phyloP scores from a whole-genome alignment of 1,139 yeast species.

The Sugiyamaella castrensis region DNA sequence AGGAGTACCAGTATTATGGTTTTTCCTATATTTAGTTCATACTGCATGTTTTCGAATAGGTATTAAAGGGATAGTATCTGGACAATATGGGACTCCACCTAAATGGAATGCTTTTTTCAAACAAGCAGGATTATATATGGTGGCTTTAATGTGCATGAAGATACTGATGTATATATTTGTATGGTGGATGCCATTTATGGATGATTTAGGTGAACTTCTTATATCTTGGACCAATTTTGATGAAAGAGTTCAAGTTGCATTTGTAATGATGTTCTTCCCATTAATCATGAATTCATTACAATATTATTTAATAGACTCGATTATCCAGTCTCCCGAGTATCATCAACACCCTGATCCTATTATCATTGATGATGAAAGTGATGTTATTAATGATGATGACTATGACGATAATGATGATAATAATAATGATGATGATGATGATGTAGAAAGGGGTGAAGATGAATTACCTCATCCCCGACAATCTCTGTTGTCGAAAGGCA shows the following conservation, averaged over 20 bases:
- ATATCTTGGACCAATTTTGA: slow-evolving; percentile 77
- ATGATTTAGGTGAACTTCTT: slow-evolving; percentile 54
- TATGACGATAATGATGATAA: not conserved
- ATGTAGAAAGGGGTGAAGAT: not conserved
- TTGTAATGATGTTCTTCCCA: slow-evolving; percentile 71
- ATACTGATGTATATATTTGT: slow-evolving; percentile 52
- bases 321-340: slow-evolving; percentile 61
- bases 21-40: slow-evolving; percentile 45
- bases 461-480: too few relatives aligned
- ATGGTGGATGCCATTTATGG: slow-evolving; percentile 55
- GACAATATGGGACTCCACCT: slow-evolving; percentile 81
- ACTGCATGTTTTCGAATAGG: slow-evolving; percentile 48
- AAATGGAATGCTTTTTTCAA: slow-evolving; percentile 60
- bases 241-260: slow-evolving; percentile 77
- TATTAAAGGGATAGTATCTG: slow-evolving; percentile 67
- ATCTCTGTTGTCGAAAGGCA: too few relatives aligned
- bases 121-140: slow-evolving; percentile 67
- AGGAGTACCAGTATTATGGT: slow-evolving; percentile 85
- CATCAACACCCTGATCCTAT: slow-evolving; percentile 1
- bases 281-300: slow-evolving; percentile 74
- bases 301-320: slow-evolving; percentile 79
- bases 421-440: slow-evolving; percentile 1
- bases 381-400: not conserved
- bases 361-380: not conserved
- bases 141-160: slow-evolving; percentile 58